Conservation (phyloP, 1,284 basidiomycete species). For the Wolfiporia cocos region DNA sequence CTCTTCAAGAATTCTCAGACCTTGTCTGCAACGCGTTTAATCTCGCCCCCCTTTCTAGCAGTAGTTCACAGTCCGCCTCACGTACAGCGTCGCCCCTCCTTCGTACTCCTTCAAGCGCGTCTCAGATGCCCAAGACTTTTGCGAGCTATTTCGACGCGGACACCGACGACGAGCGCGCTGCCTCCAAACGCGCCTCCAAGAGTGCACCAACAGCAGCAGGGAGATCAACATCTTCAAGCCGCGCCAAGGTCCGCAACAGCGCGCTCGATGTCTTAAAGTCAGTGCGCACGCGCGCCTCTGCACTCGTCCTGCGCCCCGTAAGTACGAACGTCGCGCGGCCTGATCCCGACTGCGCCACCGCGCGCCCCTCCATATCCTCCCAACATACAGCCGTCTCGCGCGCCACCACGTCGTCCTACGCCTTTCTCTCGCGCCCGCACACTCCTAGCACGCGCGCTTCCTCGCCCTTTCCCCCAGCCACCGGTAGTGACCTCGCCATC, state of each 20-base stretch:
- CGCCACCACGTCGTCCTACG: constrained; percentile 2
- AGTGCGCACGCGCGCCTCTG: constrained; percentile 23
- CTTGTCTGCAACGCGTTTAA: constrained; percentile 19
- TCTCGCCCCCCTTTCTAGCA: constrained; percentile 9
- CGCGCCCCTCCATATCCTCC: constrained; percentile 16
- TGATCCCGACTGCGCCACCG: constrained; percentile 11
- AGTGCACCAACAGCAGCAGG: not conserved
- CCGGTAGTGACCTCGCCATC: constrained; percentile 4
- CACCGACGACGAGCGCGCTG: constrained; percentile 11
- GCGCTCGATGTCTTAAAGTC: constrained; percentile 18
- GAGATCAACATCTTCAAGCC: not conserved
- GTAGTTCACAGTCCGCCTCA: constrained; percentile 6
- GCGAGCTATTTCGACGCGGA: constrained; percentile 10
- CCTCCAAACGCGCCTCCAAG: constrained; percentile 2
- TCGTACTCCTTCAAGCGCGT: not conserved
- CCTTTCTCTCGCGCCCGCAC: constrained; percentile 11
- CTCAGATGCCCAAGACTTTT: not conserved
- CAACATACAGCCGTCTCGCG: constrained; percentile 12
- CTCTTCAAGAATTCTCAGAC: constrained; percentile 20
- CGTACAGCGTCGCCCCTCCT: constrained; percentile 11
- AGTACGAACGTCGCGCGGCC: constrained; percentile 8
- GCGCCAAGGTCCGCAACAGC: constrained; percentile 13
- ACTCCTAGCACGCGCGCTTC: constrained; percentile 14
- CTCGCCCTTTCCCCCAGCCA: constrained; percentile 4
- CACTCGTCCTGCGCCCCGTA: constrained; percentile 19